Conservation (phyloP, 495 filamentous ascomycete species). For the Penicillium cataractarum region DNA sequence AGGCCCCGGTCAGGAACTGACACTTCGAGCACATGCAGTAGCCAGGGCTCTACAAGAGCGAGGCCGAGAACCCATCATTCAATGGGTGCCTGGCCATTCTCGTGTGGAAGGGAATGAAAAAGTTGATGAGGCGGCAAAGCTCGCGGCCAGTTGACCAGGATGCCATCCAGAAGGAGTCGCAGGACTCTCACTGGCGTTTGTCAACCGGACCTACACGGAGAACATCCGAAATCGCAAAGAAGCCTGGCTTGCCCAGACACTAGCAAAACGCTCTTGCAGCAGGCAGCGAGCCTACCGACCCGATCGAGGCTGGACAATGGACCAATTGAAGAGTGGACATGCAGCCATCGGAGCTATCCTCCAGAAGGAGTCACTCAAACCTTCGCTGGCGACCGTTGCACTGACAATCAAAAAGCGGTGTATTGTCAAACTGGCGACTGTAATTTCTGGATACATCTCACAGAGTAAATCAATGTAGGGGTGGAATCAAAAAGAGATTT, state of each 20-base stretch:
- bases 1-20: constrained; percentile 3
- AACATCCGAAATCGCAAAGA: background rate
- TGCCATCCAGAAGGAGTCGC: constrained; percentile 1
- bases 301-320: background rate
- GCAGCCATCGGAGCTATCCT: constrained; percentile 1
- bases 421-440: constrained; percentile 3
- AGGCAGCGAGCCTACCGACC: constrained; percentile 1
- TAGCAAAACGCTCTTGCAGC: background rate
- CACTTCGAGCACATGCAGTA: constrained; percentile 4
- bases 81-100: constrained; percentile 1
- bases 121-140: constrained; percentile 2
- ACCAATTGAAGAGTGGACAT: constrained; percentile 1
- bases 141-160: constrained; percentile 1
- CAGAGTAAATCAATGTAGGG: background rate
- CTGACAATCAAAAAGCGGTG: constrained; percentile 5
- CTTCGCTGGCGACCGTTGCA: constrained; percentile 10
- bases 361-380: constrained; percentile 5
- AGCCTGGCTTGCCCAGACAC: background rate
- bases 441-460: background rate
- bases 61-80: constrained; percentile 4
- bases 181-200: constrained; percentile 5
- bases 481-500: too few relatives aligned
- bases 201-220: constrained; percentile 2
- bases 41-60: constrained; percentile 3
- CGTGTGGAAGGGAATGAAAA: background rate